phyloP scores from a whole-genome alignment of 208 protist genomes.

The Kentomonas sorsogonicus region DNA sequence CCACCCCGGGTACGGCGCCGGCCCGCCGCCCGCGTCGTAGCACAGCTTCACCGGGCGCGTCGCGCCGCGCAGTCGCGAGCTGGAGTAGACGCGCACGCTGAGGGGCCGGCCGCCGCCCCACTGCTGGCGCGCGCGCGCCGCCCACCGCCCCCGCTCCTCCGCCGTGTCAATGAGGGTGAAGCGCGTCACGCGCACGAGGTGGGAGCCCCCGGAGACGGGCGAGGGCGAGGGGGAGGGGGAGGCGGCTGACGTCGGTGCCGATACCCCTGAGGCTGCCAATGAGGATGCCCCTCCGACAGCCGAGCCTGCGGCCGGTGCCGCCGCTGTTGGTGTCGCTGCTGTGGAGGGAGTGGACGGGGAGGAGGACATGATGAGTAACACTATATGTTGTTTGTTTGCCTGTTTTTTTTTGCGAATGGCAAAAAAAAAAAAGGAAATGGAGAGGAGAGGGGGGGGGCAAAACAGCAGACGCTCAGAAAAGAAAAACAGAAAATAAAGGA shows the following conservation, averaged over 20 bases:
- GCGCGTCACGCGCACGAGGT: constrained; percentile 34
- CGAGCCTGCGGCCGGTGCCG: too few relatives aligned
- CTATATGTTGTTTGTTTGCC: neutral
- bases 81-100: constrained; percentile 48
- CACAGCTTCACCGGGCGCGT: constrained; percentile 44
- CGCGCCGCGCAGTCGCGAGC: constrained; percentile 35
- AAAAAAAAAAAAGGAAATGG: constrained; percentile 9
- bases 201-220: neutral
- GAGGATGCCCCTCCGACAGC: too few relatives aligned
- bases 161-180: constrained; percentile 81
- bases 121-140: constrained; percentile 48
- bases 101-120: constrained; percentile 68
- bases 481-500: too few relatives aligned
- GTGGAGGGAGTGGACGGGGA: neutral
- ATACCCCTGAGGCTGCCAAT: neutral
- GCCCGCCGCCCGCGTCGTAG: constrained; percentile 22
- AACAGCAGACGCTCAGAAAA: neutral
- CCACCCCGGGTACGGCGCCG: constrained; percentile 34
- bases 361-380: neutral
- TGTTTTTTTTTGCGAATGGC: neutral
- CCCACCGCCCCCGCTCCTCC: constrained; percentile 65
- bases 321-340: too few relatives aligned
- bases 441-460: neutral
- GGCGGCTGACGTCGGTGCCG: neutral
- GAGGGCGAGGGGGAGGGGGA: neutral